phyloP scores from a whole-genome alignment of 768 basidiomycete species.

The Pleurotus sapidus region DNA sequence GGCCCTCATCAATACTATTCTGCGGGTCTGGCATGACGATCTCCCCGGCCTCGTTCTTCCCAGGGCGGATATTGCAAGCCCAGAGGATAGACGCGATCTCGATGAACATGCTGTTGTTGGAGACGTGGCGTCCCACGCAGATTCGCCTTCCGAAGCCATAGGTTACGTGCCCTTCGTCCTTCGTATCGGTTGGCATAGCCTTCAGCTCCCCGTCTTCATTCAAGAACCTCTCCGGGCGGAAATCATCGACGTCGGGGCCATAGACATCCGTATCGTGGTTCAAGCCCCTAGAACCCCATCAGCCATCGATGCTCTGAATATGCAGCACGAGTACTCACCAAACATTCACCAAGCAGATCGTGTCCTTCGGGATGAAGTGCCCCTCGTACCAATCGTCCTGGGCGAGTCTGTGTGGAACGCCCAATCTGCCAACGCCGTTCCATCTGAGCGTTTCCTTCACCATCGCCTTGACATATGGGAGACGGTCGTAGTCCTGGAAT shows the following conservation, averaged over 20 bases:
- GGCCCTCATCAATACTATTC: constrained; percentile 11
- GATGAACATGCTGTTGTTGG: constrained; percentile 30
- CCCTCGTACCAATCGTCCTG: constrained; percentile 31
- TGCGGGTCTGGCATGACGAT: constrained; percentile 11
- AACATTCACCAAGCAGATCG: constrained; percentile 14
- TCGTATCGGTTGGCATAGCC: constrained; percentile 18
- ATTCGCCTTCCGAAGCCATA: constrained; percentile 31
- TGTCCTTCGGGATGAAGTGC: constrained; percentile 30
- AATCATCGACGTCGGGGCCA: constrained; percentile 20
- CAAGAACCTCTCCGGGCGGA: constrained; percentile 23
- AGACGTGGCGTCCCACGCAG: constrained; percentile 29
- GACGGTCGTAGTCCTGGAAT: constrained; percentile 14
- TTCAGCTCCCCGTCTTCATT: constrained; percentile 18
- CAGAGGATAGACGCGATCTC: constrained; percentile 27
- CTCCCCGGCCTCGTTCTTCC: constrained; percentile 8
- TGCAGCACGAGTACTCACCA: background rate
- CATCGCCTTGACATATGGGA: constrained; percentile 19
- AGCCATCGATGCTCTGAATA: background rate
- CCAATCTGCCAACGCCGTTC: constrained; percentile 13
- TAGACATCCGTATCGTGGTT: constrained; percentile 16
- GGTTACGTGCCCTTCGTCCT: constrained; percentile 27
- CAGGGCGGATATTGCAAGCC: constrained; percentile 15
- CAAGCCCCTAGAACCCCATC: background rate
- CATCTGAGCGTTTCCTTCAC: constrained; percentile 21
- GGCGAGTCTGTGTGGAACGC: constrained; percentile 10